Conservation (phyloP, 2,329 filamentous ascomycete genomes). For the Madurella fahalii region DNA sequence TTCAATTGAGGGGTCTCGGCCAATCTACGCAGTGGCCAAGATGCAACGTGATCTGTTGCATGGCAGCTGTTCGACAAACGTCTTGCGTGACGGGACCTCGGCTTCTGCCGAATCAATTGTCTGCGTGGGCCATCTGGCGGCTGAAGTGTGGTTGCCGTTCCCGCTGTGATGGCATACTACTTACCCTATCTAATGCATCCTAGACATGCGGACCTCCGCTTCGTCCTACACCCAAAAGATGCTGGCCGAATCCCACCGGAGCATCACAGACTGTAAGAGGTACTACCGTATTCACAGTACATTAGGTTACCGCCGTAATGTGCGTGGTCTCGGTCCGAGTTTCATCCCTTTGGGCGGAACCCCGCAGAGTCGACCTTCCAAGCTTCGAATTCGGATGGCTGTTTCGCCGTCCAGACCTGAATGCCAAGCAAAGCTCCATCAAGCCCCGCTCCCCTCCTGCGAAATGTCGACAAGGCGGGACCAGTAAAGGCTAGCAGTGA, state of each 20-base stretch:
- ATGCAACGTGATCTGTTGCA: constrained; percentile 11
- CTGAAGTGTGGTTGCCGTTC: constrained; percentile 9
- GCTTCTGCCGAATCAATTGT: constrained; percentile 23
- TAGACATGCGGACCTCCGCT: constrained; percentile 16
- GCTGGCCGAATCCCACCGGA: constrained; percentile 14
- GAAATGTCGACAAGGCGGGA: too few relatives aligned
- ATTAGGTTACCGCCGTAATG: neutral
- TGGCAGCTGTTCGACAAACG: constrained; percentile 9
- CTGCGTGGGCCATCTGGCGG: constrained; percentile 12
- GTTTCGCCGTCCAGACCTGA: too few relatives aligned
- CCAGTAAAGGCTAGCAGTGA: too few relatives aligned
- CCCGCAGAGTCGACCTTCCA: neutral
- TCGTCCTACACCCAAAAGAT: constrained; percentile 12
- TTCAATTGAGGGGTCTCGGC: neutral
- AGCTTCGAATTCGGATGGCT: too few relatives aligned
- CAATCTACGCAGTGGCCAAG: neutral
- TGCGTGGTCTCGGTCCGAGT: neutral
- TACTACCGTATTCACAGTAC: neutral
- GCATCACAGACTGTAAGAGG: neutral
- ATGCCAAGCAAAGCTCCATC: too few relatives aligned
- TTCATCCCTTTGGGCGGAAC: neutral
- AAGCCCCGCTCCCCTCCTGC: too few relatives aligned
- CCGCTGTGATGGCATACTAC: neutral
- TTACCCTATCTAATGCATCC: neutral
- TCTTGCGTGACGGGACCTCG: constrained; percentile 19